Conservation (phyloP, 495 filamentous ascomycete species). For the Penicillium canariense region DNA sequence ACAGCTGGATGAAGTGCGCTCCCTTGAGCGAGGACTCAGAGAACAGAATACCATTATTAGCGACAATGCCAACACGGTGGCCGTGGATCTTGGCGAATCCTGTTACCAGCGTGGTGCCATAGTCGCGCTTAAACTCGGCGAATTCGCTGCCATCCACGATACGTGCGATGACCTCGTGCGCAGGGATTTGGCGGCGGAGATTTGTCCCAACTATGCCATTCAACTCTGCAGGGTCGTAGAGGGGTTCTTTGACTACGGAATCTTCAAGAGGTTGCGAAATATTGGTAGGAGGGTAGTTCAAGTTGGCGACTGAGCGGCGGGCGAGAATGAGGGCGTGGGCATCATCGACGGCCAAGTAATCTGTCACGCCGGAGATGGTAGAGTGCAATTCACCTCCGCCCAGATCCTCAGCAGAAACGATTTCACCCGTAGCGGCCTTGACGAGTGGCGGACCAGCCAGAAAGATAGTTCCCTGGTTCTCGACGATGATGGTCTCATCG, state of each 20-base stretch:
- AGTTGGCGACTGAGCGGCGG: slow-evolving; percentile 76
- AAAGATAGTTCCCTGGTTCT: slow-evolving; percentile 94
- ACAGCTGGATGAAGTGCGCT: slow-evolving; percentile 98
- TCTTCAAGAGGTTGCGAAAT: slow-evolving; percentile 23
- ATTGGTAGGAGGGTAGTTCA: slow-evolving; percentile 69
- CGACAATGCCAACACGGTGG: slow-evolving; percentile 87
- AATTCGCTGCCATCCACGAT: slow-evolving; percentile 91
- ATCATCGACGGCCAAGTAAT: slow-evolving; percentile 93
- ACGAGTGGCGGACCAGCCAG: slow-evolving; percentile 93
- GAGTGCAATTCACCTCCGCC: slow-evolving; percentile 92
- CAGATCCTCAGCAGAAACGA: slow-evolving; percentile 87
- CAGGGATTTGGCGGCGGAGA: slow-evolving; percentile 76
- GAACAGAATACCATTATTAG: slow-evolving; percentile 98
- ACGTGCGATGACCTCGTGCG: slow-evolving; percentile 88
- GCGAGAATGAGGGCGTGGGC: slow-evolving; percentile 89
- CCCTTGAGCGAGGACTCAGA: slow-evolving; percentile 87
- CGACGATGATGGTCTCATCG: slow-evolving; percentile 95
- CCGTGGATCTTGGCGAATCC: slow-evolving; percentile 91
- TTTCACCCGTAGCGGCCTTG: slow-evolving; percentile 94
- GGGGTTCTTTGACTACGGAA: slow-evolving; percentile 59
- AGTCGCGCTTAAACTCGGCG: slow-evolving; percentile 91
- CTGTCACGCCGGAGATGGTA: slow-evolving; percentile 88
- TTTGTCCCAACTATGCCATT: slow-evolving; percentile 87
- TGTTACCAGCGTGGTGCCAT: slow-evolving; percentile 86
- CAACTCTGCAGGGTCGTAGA: slow-evolving; percentile 80